Conservation (phyloP, 1,139 yeast genomes). For the Suhomyces bolitotheri region DNA sequence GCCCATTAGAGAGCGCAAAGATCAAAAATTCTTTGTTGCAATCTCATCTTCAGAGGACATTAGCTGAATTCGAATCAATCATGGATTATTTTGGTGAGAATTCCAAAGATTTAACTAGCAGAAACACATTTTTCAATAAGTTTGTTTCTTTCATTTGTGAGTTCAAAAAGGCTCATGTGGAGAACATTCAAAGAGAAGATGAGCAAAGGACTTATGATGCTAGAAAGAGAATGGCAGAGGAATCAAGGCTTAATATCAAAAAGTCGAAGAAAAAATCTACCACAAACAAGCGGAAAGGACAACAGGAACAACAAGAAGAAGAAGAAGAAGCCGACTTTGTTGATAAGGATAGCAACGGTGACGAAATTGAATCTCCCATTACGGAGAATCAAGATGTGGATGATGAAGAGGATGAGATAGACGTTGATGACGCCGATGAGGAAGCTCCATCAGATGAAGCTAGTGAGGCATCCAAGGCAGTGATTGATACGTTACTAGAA, state of each 20-base stretch:
- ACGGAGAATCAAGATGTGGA: conserved; percentile 13
- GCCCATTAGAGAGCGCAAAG: conserved; percentile 63
- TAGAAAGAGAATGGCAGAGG: conserved; percentile 38
- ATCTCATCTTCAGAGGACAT: conserved; percentile 55
- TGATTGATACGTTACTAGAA: conserved; percentile 41
- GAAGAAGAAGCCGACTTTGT: background rate
- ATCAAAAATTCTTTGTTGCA: conserved; percentile 57
- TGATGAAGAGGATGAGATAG: conserved; percentile 12
- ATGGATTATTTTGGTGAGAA: conserved; percentile 88
- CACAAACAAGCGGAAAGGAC: conserved; percentile 4
- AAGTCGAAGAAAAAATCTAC: conserved; percentile 8
- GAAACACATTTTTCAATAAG: conserved; percentile 41
- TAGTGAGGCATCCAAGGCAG: conserved; percentile 25
- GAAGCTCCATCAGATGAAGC: conserved; percentile 16
- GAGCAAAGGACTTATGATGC: conserved; percentile 44
- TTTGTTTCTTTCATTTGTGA: conserved; percentile 41
- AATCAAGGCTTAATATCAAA: conserved; percentile 18
- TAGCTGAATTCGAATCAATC: conserved; percentile 54
- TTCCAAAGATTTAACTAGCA: conserved; percentile 51
- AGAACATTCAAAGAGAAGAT: conserved; percentile 49
- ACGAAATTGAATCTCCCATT: too few species aligned
- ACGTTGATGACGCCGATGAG: conserved; percentile 13
- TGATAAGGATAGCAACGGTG: background rate
- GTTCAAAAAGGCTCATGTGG: conserved; percentile 48
- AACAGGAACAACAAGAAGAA: conserved; percentile 10